phyloP scores from a whole-genome alignment of 371 early-diverging fungal genomes.

The Syncephalastrum sp. region DNA sequence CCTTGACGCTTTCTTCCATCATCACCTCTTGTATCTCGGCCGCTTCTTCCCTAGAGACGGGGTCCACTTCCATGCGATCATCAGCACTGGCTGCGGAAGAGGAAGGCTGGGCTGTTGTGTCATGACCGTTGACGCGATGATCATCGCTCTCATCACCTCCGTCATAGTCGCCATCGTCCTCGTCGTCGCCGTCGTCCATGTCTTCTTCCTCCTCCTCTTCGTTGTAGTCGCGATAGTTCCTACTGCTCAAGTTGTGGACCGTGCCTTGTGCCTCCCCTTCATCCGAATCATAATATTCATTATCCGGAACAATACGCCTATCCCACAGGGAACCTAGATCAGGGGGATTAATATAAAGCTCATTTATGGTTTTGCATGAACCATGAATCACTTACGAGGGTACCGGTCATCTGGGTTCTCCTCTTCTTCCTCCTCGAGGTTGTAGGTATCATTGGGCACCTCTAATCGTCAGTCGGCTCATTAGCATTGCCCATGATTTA shows the following conservation, averaged over 20 bases:
- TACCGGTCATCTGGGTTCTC: conserved; percentile 52
- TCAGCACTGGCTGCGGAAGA: conserved; percentile 14
- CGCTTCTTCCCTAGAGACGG: conserved; percentile 38
- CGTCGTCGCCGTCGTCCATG: conserved; percentile 11
- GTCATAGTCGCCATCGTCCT: conserved; percentile 16
- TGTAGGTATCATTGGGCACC: conserved; percentile 43
- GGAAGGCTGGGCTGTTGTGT: conserved; percentile 10
- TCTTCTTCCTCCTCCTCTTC: conserved; percentile 18
- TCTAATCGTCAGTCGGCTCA: conserved; percentile 15
- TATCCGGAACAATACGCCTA: conserved; percentile 59
- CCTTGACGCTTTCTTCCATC: conserved; percentile 27
- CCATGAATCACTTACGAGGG: conserved; percentile 30
- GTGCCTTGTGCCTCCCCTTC: conserved; percentile 57
- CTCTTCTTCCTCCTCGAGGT: conserved; percentile 56
- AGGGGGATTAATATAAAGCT: background rate
- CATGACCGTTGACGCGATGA: conserved; percentile 13
- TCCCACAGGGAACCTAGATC: conserved; percentile 54
- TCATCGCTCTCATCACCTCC: conserved; percentile 23
- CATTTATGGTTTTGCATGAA: background rate
- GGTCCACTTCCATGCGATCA: conserved; percentile 14
- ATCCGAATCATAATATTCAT: conserved; percentile 69
- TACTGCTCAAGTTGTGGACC: conserved; percentile 18
- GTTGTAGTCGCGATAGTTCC: conserved; percentile 32
- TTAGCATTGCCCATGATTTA: background rate
- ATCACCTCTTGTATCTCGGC: conserved; percentile 26